Evolutionary conservation across 1,284 basidiomycete species (phyloP).

Genomic region (Trametes polyzona): DNA sequence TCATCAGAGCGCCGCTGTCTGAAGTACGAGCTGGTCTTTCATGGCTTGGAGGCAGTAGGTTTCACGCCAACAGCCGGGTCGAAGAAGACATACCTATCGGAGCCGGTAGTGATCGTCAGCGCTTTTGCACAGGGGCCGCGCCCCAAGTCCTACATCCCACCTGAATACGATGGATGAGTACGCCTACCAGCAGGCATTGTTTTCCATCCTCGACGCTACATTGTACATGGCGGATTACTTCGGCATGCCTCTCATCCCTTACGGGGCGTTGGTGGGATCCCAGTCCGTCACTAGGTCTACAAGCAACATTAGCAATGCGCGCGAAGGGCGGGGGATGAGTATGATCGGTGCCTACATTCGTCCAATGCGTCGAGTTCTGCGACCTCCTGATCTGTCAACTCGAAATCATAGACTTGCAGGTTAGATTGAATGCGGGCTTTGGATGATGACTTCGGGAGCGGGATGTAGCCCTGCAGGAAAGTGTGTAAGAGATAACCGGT

Average conservation of each 20-base stretch:
- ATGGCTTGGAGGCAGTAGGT: constrained; percentile 22
- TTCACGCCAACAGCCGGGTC: constrained; percentile 15
- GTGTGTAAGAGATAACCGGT: neutral
- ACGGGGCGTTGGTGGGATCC: constrained; percentile 50
- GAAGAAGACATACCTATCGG: constrained; percentile 16
- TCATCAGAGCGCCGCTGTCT: neutral
- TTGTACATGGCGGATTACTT: too few relatives aligned
- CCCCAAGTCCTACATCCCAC: constrained; percentile 19
- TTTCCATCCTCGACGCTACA: neutral
- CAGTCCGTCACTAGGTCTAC: constrained; percentile 55
- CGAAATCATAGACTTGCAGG: constrained; percentile 62
- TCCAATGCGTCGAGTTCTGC: constrained; percentile 54
- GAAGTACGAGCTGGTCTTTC: constrained; percentile 27
- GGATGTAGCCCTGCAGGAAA: constrained; percentile 51
- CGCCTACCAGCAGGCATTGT: neutral
- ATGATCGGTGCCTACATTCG: constrained; percentile 43
- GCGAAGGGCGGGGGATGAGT: neutral
- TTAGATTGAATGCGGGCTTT: constrained; percentile 60
- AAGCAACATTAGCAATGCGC: neutral
- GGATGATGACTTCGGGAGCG: constrained; percentile 65
- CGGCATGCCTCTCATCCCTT: too few relatives aligned
- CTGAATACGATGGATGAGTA: constrained; percentile 7
- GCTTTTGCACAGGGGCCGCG: constrained; percentile 21
- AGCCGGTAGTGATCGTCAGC: constrained; percentile 28
- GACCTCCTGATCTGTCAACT: constrained; percentile 55